Base-by-base conservation (phyloP, 2,329 filamentous ascomycete species). In the Fusarium sp. region DNA sequence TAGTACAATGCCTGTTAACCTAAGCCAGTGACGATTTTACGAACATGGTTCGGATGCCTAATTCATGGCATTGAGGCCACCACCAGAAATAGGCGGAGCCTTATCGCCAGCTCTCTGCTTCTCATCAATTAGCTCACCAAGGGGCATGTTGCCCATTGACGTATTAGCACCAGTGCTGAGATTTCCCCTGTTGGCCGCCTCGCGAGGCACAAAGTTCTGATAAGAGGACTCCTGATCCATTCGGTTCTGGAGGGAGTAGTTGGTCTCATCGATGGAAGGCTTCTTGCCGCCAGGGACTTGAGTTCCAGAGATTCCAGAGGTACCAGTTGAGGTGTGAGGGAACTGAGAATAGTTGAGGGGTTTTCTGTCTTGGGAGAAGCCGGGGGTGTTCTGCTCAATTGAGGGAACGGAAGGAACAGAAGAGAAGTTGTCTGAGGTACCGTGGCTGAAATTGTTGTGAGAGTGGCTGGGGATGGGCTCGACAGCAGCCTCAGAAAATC, bases 231-330 rank as follows among this genome's bases (percentile, higher is more conserved):
- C 14, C 17, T 41, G n/a, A 0, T 27, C 60, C 22, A 9, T 47
- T 23, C 10, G 51, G n/a, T 64, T 35, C n/a, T 64, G 61, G 8
- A 64, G 47, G 8, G 53, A 52, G 17, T 64, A 64, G 41, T 64
- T 41, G 10, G 46, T 57, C 8, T 64, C 60, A 2, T 65, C 45
- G 1, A 58, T 23, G 2, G 61, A 64, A 7, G 59, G 40, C 3
- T 32, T 48, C 35, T 59, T 59, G 13, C 59, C 41, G 17, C 17
- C 1, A 0, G 35, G 30, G 6, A 33, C 23, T 1, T 64, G 51
- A 23, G 39, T 49, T 6, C 53, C 25, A 8, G 32, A 7, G 2
- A 20, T 14, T 7, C 14, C 33, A 2, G 55, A 22, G 7, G 2
- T 20, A 3, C 22, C 13, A n/a, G 7, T 17, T 37, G 35, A n/a